Evolutionary conservation across 352 stramenopile species (phyloP), one percentile per base, ranked within the genome.

Genomic region (Globisporangium uncinulatum): DNA sequence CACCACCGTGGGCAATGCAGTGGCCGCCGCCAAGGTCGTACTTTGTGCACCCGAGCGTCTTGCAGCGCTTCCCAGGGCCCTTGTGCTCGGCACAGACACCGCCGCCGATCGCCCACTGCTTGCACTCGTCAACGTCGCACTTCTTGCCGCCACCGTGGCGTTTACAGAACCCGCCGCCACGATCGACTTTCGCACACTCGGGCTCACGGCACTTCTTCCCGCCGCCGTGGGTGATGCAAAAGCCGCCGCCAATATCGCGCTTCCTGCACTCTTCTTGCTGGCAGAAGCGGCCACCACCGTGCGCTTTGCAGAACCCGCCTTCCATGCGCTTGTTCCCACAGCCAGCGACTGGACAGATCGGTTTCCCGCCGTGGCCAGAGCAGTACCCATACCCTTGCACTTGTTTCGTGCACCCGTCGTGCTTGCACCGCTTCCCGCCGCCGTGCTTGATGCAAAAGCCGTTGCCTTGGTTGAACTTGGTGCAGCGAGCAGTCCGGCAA

Each of bases 321-420:
- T 93, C 83, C 83, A 93, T 91, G 46, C 80, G 73, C 51, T 93
- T 93, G 62, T 91, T 91, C 34, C 86, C 76, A 21, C 85, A 95
- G 8, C 81, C 79, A 11, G 85, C 76, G 13, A 91, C 54, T 0
- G 80, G 76, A 51, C 85, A 95, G 42, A 92, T 57, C 19, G 81
- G 82, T 31, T 92, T 92, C 29, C 85, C 85, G 13, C 85, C 85
- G 42, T 95, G 85, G 17, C 79, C 83, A 15, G 80, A 89, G 66
- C 85, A 95, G 54, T 87, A 86, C n/a, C 83, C 83, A 45, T 90
- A 93, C 21, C 83, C 83, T 58, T 93, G 83, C 2, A 91, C 83
- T 46, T 88, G 80, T 57, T 95, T 95, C 10, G 85, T 70, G 24
- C 85, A 95, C 10, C 81, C 80, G 5, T 80, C 74, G 4, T 83